A percentile compares a stretch with the other conserved stretches of the same genome.
phyloP scores from a whole-genome alignment of 805 yeast genomes.

The Starmerella davenportii region DNA sequence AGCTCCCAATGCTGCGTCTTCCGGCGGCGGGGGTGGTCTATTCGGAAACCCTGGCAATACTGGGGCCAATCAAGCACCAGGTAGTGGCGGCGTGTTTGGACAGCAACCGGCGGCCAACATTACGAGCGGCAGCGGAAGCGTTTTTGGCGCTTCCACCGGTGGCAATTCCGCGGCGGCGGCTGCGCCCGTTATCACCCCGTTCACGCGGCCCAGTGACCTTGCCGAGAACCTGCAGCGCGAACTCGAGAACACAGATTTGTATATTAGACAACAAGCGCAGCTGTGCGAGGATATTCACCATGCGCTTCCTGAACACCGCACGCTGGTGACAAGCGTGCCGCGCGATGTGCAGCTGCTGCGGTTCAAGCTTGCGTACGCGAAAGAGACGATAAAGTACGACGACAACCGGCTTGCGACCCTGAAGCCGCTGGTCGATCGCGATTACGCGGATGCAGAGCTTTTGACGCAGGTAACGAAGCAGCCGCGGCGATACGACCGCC shows the following conservation, averaged over 20 bases:
- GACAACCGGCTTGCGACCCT: constrained; percentile 21
- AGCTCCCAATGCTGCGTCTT: too few species aligned
- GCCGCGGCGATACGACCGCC: constrained; percentile 20
- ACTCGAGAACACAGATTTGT: constrained; percentile 36
- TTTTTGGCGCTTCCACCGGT: too few species aligned
- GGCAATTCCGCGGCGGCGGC: too few species aligned
- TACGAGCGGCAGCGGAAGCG: too few species aligned
- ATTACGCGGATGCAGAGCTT: constrained; percentile 18
- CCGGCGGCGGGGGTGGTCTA: too few species aligned
- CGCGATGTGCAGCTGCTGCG: constrained; percentile 36
- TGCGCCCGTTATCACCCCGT: constrained; percentile 32
- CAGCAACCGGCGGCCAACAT: too few species aligned
- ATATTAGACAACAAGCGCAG: constrained; percentile 35
- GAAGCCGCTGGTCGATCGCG: constrained; percentile 21
- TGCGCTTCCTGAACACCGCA: constrained; percentile 27
- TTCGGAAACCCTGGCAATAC: too few species aligned
- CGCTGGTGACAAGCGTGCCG: constrained; percentile 33
- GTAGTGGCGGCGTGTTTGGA: too few species aligned
- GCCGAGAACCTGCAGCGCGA: constrained; percentile 36
- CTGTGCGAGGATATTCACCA: constrained; percentile 34
- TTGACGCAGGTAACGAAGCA: constrained; percentile 17
- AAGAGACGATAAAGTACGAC: constrained; percentile 36
- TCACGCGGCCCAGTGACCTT: constrained; percentile 42
- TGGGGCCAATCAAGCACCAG: too few species aligned
- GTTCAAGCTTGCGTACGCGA: constrained; percentile 32